phyloP scores from a whole-genome alignment of 2,329 filamentous ascomycete species.

The Xylaria multiplex region DNA sequence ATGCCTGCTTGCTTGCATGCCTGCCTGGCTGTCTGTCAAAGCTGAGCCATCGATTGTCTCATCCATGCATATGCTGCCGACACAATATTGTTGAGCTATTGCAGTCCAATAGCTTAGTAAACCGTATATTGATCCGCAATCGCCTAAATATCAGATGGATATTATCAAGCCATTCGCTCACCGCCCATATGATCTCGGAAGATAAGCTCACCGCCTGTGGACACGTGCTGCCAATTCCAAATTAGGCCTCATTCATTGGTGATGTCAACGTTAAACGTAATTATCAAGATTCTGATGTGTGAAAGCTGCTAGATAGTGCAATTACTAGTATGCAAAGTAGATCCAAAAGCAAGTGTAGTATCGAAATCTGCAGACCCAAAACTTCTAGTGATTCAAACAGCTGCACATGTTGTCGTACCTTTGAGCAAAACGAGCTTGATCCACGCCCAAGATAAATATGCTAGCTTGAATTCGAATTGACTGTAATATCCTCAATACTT shows the following conservation, averaged over 20 bases:
- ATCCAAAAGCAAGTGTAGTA: not conserved
- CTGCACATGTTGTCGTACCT: constrained; percentile 3
- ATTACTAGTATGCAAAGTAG: not conserved
- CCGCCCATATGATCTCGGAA: constrained; percentile 1
- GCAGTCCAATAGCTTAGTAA: not conserved
- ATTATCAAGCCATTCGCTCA: constrained; percentile 8
- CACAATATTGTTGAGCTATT: not conserved
- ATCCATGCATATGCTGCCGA: constrained; percentile 10
- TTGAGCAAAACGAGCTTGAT: not conserved
- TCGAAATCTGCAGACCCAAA: constrained; percentile 1
- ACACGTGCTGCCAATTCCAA: not conserved
- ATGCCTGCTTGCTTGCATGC: not conserved
- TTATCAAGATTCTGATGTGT: not conserved
- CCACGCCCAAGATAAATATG: not conserved
- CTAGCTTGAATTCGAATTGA: not conserved
- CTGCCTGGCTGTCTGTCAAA: constrained; percentile 8
- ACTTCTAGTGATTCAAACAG: not conserved
- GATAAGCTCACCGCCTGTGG: constrained; percentile 7
- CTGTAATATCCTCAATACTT: constrained; percentile 5
- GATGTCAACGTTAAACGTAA: not conserved
- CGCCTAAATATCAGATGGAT: constrained; percentile 13
- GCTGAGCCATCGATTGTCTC: constrained; percentile 25
- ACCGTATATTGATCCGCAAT: not conserved
- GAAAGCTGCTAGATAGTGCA: not conserved
- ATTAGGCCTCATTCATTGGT: not conserved